Conservation (phyloP, 2,329 filamentous ascomycete genomes). For the Ceratocystis papillata region DNA sequence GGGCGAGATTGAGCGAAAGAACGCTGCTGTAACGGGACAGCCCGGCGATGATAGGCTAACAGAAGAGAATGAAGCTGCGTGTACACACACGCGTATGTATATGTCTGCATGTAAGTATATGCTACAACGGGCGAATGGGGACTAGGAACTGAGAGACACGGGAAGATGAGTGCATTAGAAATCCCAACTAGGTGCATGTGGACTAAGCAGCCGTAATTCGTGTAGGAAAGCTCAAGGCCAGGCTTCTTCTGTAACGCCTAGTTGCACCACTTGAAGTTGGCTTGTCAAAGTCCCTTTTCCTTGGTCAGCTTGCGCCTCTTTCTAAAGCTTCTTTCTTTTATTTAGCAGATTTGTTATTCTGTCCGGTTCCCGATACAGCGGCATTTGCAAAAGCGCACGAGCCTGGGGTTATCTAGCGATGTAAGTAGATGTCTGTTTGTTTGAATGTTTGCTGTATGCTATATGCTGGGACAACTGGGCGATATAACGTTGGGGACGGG, state of each 20-base stretch:
- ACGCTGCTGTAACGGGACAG: neutral
- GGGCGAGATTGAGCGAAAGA: neutral
- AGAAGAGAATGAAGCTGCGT: neutral
- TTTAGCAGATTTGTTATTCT: neutral
- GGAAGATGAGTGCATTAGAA: neutral
- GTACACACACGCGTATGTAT: neutral
- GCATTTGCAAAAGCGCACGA: neutral
- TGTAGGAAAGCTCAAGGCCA: neutral
- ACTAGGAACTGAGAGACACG: neutral
- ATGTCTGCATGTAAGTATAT: neutral
- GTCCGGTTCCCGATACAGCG: neutral
- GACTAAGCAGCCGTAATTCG: neutral
- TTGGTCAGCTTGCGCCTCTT: neutral
- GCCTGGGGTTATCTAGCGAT: neutral
- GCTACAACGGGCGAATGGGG: neutral
- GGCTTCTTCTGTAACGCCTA: neutral
- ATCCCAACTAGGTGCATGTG: neutral
- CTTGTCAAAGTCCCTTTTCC: neutral
- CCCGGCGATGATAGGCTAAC: neutral
- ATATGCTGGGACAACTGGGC: neutral
- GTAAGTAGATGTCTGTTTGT: too few relatives aligned
- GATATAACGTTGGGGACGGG: neutral
- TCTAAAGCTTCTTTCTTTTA: neutral
- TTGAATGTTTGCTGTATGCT: too few relatives aligned
- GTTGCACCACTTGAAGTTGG: neutral